phyloP scores from a whole-genome alignment of 495 filamentous ascomycete species.

The Chaetomium cochliodes region DNA sequence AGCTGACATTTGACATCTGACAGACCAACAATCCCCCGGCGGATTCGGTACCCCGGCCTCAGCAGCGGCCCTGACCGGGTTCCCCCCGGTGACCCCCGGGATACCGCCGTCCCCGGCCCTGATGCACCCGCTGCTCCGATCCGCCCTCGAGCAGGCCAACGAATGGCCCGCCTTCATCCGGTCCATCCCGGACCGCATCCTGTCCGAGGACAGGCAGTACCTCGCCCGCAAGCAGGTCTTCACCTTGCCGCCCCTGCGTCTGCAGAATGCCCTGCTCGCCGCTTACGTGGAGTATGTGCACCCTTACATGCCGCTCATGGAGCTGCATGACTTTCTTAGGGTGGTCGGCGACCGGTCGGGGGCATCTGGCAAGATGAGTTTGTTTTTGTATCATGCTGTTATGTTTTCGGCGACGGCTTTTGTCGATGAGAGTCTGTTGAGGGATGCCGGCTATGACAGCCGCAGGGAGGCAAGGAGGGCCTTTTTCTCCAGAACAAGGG shows the following conservation, averaged over 20 bases:
- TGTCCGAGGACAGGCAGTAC: conserved; percentile 71
- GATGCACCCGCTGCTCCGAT: conserved; percentile 11
- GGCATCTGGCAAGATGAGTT: conserved; percentile 63
- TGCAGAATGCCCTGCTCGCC: conserved; percentile 72
- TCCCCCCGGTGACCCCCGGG: conserved; percentile 10
- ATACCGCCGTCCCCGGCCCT: neutral
- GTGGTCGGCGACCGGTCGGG: conserved; percentile 65
- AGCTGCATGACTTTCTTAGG: conserved; percentile 69
- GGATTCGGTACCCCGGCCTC: conserved; percentile 3
- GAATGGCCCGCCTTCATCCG: conserved; percentile 69
- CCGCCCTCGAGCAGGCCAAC: conserved; percentile 7
- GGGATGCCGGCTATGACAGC: conserved; percentile 64
- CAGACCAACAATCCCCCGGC: conserved; percentile 34
- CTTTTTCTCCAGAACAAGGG: conserved; percentile 77
- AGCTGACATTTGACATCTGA: conserved; percentile 29
- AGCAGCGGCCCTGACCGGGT: conserved; percentile 3
- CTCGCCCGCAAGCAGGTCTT: conserved; percentile 73
- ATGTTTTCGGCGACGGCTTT: conserved; percentile 81
- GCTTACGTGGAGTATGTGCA: conserved; percentile 81
- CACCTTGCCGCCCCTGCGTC: conserved; percentile 59
- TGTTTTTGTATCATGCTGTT: conserved; percentile 77
- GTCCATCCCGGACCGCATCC: conserved; percentile 64
- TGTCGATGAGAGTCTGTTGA: conserved; percentile 67
- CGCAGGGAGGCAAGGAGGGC: conserved; percentile 72
- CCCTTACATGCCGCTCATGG: conserved; percentile 84